Base-by-base conservation (phyloP, 1,284 basidiomycete genomes). In the Thecaphora thlaspeos region DNA sequence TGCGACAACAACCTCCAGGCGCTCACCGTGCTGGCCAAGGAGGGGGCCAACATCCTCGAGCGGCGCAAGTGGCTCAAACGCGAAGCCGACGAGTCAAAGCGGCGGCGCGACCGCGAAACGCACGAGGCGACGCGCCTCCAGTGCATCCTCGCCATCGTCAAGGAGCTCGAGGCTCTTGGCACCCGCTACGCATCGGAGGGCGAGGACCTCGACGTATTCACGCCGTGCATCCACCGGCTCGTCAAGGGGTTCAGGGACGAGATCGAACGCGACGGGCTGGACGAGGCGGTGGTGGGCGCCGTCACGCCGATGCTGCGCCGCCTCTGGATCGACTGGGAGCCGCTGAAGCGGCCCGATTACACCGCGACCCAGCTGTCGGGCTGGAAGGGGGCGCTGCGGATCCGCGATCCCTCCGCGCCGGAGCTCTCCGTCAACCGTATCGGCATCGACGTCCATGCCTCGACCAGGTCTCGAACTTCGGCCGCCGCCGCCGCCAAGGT, bases 231-330 rank as follows among this genome's bases (percentile, higher is more conserved):
- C 21, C 19, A 48, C 19, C 46, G 50, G 14, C 38, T 72, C 7
- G 22, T n/a, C 10, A n/a, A 10, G 3, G 47, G 55, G 2, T 51
- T 43, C 41, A 22, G 36, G n/a, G 47, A 48, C 4, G 53, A 62
- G 11, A 45, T 69, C 18, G 21, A 48, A 18, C 42, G 56, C 22
- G 24, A 57, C 9, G 44, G 32, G 14, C 43, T 74, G 9, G 95
- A 98, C 70, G 93, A 97, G 73, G 85, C 96, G 15, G 84, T 95
- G 1, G 89, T 98, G 1, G 92, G 88, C 36, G 90, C 92, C 1
- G 87, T 97, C 49, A 84, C 87, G 7, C 91, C 91, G 1, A 80
- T 86, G 4, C 73, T 91, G 22, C 85, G 87, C 39, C 81, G 86
- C 21, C 82, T 86, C 78, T 81, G 88, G 38, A 77, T 83, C 0